These are phyloP conservation scores for Paramyrothecium roridum DNA, from an alignment of 2,329 filamentous ascomycete species.

Conservation along the genomic window DNA sequence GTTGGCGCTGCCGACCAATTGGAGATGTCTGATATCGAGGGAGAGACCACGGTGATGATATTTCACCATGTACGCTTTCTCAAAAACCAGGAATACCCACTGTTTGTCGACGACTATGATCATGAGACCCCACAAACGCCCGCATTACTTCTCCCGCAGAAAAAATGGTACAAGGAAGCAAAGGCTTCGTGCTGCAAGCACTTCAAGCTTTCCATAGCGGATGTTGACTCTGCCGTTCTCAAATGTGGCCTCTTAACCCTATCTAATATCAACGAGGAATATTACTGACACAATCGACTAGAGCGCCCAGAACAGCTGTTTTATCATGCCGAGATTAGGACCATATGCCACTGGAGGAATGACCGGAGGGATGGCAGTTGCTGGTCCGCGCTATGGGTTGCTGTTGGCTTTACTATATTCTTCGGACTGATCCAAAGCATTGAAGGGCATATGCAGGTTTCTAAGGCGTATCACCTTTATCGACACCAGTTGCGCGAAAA, in stretches of 20 bases:
- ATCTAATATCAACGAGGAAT: not conserved
- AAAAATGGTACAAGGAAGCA: constrained; percentile 4
- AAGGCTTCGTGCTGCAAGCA: constrained; percentile 2
- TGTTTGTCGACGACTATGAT: constrained; percentile 1
- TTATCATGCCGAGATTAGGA: constrained; percentile 1
- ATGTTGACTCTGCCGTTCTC: not conserved
- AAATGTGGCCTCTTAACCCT: constrained; percentile 1
- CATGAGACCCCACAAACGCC: constrained; percentile 4
- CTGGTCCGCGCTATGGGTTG: constrained; percentile 4
- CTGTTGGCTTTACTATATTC: constrained; percentile 3
- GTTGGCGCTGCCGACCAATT: too few species aligned
- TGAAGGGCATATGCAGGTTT: not conserved
- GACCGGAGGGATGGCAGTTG: constrained; percentile 3
- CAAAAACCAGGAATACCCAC: not conserved
- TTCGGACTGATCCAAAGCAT: constrained; percentile 1
- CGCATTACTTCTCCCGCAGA: constrained; percentile 4
- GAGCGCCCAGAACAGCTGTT: not conserved
- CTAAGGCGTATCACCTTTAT: not conserved
- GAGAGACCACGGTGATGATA: constrained; percentile 3
- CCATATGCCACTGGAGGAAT: constrained; percentile 4
- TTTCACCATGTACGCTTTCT: constrained; percentile 5
- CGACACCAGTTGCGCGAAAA: not conserved
- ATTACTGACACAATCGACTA: constrained; percentile 4
- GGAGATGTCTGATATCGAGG: constrained; percentile 2
- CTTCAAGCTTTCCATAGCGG: not conserved